Conservation (phyloP, 2,329 filamentous ascomycete genomes). For the Nemania sp. region DNA sequence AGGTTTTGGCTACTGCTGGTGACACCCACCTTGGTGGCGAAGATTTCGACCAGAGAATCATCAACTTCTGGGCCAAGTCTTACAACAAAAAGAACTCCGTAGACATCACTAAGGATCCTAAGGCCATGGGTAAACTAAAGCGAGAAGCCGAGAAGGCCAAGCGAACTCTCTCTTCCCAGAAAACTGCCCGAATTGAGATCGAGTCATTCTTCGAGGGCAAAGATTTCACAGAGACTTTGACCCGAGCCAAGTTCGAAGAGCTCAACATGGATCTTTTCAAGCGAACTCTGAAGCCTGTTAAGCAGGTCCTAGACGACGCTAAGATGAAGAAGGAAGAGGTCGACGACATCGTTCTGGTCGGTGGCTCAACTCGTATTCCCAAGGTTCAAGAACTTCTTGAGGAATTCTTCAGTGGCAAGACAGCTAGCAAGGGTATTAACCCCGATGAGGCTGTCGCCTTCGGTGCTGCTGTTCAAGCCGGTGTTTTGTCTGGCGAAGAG, state of each 20-base stretch:
- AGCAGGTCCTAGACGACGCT: conserved; percentile 98
- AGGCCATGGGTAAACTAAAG: conserved; percentile 99
- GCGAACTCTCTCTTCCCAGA: conserved; percentile 94
- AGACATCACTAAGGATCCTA: conserved; percentile 92
- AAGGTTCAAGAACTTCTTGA: conserved; percentile 96
- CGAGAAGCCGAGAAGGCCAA: conserved; percentile 99
- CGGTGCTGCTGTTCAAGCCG: conserved; percentile 96
- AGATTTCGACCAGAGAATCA: conserved; percentile 98
- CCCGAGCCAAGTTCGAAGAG: conserved; percentile 99
- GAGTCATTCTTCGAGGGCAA: conserved; percentile 97
- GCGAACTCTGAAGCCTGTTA: conserved; percentile 98
- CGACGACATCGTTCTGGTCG: conserved; percentile 96
- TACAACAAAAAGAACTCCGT: conserved; percentile 99
- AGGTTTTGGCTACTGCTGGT: conserved; percentile 94
- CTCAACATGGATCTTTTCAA: conserved; percentile 99
- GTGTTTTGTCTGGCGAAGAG: conserved; percentile 90
- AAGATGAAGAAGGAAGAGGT: conserved; percentile 97
- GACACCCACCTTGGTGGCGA: conserved; percentile 98
- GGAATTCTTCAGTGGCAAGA: conserved; percentile 96
- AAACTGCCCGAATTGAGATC: conserved; percentile 94
- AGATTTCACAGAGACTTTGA: conserved; percentile 98
- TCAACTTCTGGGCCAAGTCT: conserved; percentile 94
- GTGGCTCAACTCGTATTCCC: conserved; percentile 98
- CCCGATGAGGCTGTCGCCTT: conserved; percentile 99
- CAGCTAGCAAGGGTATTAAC: conserved; percentile 99